phyloP scores from a whole-genome alignment of 2,329 filamentous ascomycete species.

The Calonectria henricotiae region DNA sequence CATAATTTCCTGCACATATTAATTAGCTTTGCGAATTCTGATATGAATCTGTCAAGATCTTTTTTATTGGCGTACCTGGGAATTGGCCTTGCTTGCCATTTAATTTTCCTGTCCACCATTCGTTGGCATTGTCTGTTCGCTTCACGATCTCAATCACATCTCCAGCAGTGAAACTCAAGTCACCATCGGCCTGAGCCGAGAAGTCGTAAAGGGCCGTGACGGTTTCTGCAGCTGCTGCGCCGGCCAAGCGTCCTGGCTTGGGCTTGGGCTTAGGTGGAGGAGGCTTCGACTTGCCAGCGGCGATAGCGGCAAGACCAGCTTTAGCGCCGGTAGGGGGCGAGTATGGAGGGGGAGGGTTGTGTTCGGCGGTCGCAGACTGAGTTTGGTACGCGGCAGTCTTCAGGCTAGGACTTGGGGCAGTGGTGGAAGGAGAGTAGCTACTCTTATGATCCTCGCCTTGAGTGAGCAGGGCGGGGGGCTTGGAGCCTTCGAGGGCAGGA shows the following conservation, averaged over 20 bases:
- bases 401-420: constrained; percentile 45
- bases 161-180: constrained; percentile 90
- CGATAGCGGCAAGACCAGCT: constrained; percentile 64
- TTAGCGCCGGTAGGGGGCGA: constrained; percentile 64
- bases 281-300: constrained; percentile 76
- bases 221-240: constrained; percentile 78
- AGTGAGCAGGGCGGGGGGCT: constrained; percentile 68
- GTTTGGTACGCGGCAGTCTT: constrained; percentile 58
- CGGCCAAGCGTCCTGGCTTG: constrained; percentile 83
- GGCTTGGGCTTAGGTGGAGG: constrained; percentile 79
- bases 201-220: constrained; percentile 97
- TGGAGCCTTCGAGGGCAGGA: constrained; percentile 66
- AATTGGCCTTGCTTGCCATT: constrained; percentile 91
- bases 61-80: constrained; percentile 77
- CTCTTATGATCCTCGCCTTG: constrained; percentile 61
- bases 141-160: constrained; percentile 91
- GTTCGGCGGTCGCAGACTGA: constrained; percentile 63
- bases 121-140: constrained; percentile 91
- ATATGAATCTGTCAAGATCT: background rate
- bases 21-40: constrained; percentile 47
- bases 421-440: constrained; percentile 39
- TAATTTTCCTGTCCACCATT: constrained; percentile 95
- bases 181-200: constrained; percentile 93
- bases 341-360: constrained; percentile 81
- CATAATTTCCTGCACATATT: constrained; percentile 65